Conservation (phyloP, 139 green algal species). For the Dunaliella primolecta region DNA sequence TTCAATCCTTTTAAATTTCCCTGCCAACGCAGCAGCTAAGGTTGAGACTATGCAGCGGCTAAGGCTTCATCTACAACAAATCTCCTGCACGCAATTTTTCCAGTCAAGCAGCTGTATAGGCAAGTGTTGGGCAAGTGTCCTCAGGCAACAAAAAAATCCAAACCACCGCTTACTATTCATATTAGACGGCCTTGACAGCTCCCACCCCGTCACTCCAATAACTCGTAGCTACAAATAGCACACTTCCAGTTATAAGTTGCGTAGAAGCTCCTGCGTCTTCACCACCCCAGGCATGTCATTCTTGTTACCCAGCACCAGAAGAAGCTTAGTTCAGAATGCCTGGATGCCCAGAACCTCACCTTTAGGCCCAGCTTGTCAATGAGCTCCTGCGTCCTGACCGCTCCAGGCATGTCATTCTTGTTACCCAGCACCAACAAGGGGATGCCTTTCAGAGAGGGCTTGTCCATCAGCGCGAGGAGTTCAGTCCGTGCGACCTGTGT, state of each 20-base stretch:
- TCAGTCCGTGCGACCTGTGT: constrained; percentile 55
- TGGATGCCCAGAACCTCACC: constrained; percentile 35
- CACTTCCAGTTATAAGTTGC: background rate
- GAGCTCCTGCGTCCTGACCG: constrained; percentile 71
- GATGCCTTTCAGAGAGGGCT: constrained; percentile 71
- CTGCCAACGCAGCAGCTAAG: too few species aligned
- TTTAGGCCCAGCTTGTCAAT: constrained; percentile 80
- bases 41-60: too few species aligned
- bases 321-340: background rate
- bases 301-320: background rate
- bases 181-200: too few species aligned
- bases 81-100: too few species aligned
- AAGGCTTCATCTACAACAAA: too few species aligned
- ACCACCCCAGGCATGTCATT: background rate
- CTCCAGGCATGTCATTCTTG: constrained; percentile 92
- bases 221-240: background rate
- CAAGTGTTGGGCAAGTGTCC: too few species aligned
- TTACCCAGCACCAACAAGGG: constrained; percentile 97
- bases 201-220: too few species aligned
- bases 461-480: constrained; percentile 67
- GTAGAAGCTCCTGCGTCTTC: background rate
- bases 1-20: too few species aligned
- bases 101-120: too few species aligned
- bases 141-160: too few species aligned
- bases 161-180: too few species aligned